A percentile compares a stretch with the other conserved stretches of the same genome.
Conservation (phyloP, 2,329 filamentous ascomycete genomes). For the Pseudogymnoascus sp. region DNA sequence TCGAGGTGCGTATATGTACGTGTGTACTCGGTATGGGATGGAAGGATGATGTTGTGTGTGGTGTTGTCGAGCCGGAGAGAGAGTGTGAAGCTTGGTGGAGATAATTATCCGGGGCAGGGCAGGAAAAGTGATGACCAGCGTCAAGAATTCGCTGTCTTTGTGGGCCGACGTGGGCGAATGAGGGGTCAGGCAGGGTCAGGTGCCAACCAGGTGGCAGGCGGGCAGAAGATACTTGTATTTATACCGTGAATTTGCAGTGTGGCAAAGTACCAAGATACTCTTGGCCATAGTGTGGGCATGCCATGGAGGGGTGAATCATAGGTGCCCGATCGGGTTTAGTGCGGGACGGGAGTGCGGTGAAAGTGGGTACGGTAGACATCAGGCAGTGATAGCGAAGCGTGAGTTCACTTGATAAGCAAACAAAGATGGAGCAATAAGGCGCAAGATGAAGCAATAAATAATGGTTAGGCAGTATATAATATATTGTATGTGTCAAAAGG, state of each 20-base stretch:
- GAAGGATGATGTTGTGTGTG: background rate
- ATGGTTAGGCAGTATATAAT: background rate
- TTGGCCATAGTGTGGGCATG: background rate
- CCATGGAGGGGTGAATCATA: conserved; percentile 6
- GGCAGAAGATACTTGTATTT: background rate
- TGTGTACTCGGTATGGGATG: background rate
- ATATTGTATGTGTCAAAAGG: no score
- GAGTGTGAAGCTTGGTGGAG: background rate
- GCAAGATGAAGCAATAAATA: background rate
- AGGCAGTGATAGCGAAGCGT: background rate
- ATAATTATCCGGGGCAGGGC: background rate
- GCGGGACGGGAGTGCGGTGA: background rate
- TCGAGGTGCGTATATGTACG: background rate
- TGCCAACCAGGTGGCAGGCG: conserved; percentile 6
- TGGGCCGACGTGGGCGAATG: conserved; percentile 3
- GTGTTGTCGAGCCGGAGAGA: conserved; percentile 3
- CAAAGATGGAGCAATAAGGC: background rate
- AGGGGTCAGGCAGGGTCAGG: conserved; percentile 4
- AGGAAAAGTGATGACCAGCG: background rate
- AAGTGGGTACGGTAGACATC: conserved; percentile 4
- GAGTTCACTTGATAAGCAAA: background rate
- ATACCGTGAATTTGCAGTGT: background rate
- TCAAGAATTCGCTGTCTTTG: background rate
- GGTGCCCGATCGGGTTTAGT: background rate
- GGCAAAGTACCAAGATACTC: background rate